Evolutionary conservation across 2,329 filamentous ascomycete species (phyloP).

Genomic region (Botrytis fragariae): DNA sequence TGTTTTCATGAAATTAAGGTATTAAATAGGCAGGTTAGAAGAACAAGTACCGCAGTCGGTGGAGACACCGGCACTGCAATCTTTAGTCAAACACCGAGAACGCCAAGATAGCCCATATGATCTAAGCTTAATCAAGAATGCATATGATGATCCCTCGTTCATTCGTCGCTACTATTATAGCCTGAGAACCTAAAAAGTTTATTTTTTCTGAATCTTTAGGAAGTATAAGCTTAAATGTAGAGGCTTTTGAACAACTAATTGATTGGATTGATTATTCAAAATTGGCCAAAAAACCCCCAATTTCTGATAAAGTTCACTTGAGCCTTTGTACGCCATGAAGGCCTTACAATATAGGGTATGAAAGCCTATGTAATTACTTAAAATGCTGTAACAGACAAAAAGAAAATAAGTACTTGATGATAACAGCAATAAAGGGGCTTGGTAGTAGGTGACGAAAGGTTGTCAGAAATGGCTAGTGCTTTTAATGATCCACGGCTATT

Average conservation of each 20-base stretch:
- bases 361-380: background rate
- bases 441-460: background rate
- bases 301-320: background rate
- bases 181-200: too few relatives aligned
- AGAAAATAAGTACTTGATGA: background rate
- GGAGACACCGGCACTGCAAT: background rate
- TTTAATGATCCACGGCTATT: background rate
- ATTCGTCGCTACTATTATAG: background rate
- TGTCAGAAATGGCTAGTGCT: background rate
- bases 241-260: background rate
- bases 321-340: background rate
- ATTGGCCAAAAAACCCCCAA: background rate
- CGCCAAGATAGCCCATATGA: background rate
- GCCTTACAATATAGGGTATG: background rate
- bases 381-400: background rate
- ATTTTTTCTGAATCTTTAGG: background rate
- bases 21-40: background rate
- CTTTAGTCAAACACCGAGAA: background rate
- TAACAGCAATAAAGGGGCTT: background rate
- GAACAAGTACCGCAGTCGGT: background rate
- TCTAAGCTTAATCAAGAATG: background rate
- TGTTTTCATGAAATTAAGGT: background rate
- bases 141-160: too few relatives aligned
- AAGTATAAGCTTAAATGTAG: background rate
- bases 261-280: background rate